Evolutionary conservation across 768 basidiomycete species (phyloP).

Genomic region (Auricularia sp.): DNA sequence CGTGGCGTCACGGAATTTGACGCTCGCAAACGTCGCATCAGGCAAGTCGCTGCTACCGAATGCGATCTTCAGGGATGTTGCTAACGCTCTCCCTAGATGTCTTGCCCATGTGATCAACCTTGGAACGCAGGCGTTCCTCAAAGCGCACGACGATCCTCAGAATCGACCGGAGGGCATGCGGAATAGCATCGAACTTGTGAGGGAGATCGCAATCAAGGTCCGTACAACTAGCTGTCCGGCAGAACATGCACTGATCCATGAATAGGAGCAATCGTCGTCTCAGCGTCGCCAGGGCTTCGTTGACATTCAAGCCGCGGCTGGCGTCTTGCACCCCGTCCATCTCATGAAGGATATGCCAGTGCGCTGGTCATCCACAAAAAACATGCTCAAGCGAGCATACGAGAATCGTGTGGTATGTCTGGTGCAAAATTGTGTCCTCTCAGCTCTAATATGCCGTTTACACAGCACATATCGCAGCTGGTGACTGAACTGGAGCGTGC

Average conservation of each 20-base stretch:
- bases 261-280: slow-evolving; percentile 17
- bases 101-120: slow-evolving; percentile 28
- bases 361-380: slow-evolving; percentile 25
- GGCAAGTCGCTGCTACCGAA: slow-evolving; percentile 5
- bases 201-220: slow-evolving; percentile 20
- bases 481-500: not conserved
- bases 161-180: slow-evolving; percentile 3
- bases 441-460: not conserved
- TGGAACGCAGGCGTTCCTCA: slow-evolving; percentile 21
- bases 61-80: too few relatives aligned
- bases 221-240: not conserved
- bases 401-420: slow-evolving; percentile 2
- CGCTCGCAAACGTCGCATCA: slow-evolving; percentile 6
- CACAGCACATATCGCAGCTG: not conserved
- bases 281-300: slow-evolving; percentile 19
- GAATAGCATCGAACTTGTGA: slow-evolving; percentile 21
- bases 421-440: not conserved
- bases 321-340: slow-evolving; percentile 3
- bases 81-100: slow-evolving; percentile 14
- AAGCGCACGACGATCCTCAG: slow-evolving; percentile 16
- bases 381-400: slow-evolving; percentile 18
- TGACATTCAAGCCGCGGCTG: slow-evolving; percentile 10
- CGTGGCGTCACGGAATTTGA: slow-evolving; percentile 7
- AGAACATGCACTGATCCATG: not conserved
- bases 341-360: slow-evolving; percentile 24